Conservation (phyloP, 371 early-diverging fungal species). For the Mortierella sp. region DNA sequence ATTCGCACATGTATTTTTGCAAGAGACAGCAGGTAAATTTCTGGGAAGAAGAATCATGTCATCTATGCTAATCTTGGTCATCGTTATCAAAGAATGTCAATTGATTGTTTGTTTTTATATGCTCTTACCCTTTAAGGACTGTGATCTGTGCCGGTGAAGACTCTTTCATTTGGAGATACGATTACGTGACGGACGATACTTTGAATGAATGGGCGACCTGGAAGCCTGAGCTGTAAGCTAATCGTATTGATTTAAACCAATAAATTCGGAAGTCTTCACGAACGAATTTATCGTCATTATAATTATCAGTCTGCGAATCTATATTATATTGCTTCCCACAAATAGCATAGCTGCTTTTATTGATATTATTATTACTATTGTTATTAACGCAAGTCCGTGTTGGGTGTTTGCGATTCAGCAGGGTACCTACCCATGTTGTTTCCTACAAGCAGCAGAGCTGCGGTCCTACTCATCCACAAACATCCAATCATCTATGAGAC, state of each 20-base stretch:
- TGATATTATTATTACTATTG: too few relatives aligned
- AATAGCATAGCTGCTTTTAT: too few relatives aligned
- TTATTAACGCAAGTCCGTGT: too few relatives aligned
- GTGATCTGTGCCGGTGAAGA: conserved; percentile 84
- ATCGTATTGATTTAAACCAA: too few relatives aligned
- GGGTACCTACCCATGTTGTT: too few relatives aligned
- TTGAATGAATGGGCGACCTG: conserved; percentile 79
- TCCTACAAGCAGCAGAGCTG: too few relatives aligned
- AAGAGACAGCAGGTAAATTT: conserved; percentile 74
- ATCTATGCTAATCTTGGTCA: not conserved
- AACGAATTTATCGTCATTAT: not conserved
- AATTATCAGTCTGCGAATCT: too few relatives aligned
- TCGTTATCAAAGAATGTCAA: not conserved
- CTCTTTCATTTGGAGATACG: conserved; percentile 87
- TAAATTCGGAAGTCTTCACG: too few relatives aligned
- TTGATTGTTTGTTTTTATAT: not conserved
- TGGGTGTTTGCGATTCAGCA: too few relatives aligned
- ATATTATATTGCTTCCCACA: too few relatives aligned
- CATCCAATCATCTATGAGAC: too few relatives aligned
- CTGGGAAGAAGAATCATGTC: not conserved
- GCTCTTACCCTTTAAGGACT: conserved; percentile 58
- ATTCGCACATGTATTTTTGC: conserved; percentile 85
- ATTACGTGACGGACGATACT: conserved; percentile 81
- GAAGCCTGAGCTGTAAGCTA: conserved; percentile 41
- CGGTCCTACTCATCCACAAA: too few relatives aligned